phyloP scores from a whole-genome alignment of 805 yeast species.

The Kodamaea kaohsiungensis region DNA sequence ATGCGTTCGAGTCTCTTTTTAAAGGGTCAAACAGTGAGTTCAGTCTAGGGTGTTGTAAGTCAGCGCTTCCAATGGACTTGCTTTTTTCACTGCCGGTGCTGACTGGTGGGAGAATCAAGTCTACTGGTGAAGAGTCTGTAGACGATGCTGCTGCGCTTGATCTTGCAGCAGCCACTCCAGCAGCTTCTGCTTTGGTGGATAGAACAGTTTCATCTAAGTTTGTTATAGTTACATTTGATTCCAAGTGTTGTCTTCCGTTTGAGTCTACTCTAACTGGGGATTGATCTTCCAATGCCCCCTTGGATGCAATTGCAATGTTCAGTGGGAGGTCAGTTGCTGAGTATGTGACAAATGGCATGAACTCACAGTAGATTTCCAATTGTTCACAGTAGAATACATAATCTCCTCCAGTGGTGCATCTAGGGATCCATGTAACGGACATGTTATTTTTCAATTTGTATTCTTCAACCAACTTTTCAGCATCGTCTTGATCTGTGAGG shows the following conservation, averaged over 20 bases:
- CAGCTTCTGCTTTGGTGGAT: neutral
- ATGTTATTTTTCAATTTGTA: constrained; percentile 20
- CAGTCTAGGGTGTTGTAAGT: constrained; percentile 7
- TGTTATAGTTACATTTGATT: neutral
- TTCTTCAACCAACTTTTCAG: constrained; percentile 28
- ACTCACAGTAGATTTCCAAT: constrained; percentile 57
- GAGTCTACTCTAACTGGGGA: neutral
- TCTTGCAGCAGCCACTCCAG: neutral
- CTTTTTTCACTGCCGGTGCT: neutral
- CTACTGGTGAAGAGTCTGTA: neutral
- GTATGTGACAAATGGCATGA: constrained; percentile 50
- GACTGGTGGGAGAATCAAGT: neutral
- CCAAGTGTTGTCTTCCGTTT: neutral
- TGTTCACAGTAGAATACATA: constrained; percentile 61
- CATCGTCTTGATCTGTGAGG: constrained; percentile 19
- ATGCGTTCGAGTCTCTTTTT: constrained; percentile 41
- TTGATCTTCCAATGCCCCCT: constrained; percentile 16
- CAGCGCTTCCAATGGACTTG: neutral
- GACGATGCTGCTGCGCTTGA: neutral
- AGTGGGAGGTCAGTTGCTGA: constrained; percentile 20
- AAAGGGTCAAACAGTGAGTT: constrained; percentile 27
- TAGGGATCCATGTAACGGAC: constrained; percentile 58
- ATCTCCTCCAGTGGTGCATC: constrained; percentile 54
- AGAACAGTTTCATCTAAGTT: neutral
- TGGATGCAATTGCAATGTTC: constrained; percentile 28